Evolutionary conservation across 2,329 filamentous ascomycete species (phyloP), one percentile per base, ranked within the genome.

Genomic region (Akanthomyces muscarius): DNA sequence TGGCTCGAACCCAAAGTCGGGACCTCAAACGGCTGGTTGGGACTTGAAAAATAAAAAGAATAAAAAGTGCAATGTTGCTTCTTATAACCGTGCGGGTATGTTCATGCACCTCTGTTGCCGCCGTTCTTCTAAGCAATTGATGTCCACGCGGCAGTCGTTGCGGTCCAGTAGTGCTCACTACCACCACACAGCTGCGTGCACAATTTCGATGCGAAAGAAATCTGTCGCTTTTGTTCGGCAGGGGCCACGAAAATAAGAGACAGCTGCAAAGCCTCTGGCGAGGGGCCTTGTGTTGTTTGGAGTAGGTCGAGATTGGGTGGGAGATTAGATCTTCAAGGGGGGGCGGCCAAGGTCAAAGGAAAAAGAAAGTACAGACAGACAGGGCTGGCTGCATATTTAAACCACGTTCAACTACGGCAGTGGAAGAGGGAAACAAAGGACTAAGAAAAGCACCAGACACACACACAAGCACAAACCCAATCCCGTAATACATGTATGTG

Each of bases 361-460:
- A 25, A 16, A 48, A 41, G 47, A 48, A 50, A 48, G 55, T 11
- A 58, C 48, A 18, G 16, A 58, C 48, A 18, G 16, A 58, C 33
- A 58, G 55, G 55, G 55, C 55, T 50, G 33, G 10, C 42, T 10
- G 42, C 44, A 58, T 58, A 58, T 58, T 58, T 58, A 50, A 58
- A 58, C 42, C 45, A 28, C 55, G 11, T 16, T 25, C 41, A 2
- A 48, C n/a, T 41, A 47, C 38, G 38, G 38, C 38, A 41, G 38
- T 14, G 14, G 38, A 14, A 21, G 38, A 21, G 5, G 11, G 16
- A 47, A 50, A 50, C 3, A 58, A 56, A 45, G 1, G 18, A n/a
- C 23, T 18, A 45, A 42, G 25, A 30, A 8, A 13, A 50, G 23
- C 28, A 11, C 25, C 30, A 25, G 13, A 58, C 41, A 57, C 41